Conservation (phyloP, 2,329 filamentous ascomycete genomes). For the Drechslerella dactyloides region DNA sequence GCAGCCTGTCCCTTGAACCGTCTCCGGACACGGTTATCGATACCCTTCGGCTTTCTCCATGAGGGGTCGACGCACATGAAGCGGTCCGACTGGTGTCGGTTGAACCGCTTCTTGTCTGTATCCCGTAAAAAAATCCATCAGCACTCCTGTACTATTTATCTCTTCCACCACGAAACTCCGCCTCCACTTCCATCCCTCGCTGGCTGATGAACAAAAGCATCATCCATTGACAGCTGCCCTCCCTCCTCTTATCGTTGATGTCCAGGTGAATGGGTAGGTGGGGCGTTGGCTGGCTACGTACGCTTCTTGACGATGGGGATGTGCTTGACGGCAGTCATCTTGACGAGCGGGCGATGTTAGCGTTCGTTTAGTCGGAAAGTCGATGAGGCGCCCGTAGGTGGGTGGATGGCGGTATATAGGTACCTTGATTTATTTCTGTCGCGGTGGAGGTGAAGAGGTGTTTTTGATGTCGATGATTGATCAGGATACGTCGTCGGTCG, state of each 20-base stretch:
- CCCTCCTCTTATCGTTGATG: no score
- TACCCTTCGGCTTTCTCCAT: conserved; percentile 99
- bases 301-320: conserved; percentile 99
- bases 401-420: not conserved
- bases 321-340: conserved; percentile 99
- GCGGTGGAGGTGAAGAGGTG: conserved; percentile 10
- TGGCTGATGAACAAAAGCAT: not conserved
- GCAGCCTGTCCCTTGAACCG: conserved; percentile 93
- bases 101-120: conserved; percentile 89
- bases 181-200: not conserved
- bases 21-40: conserved; percentile 96
- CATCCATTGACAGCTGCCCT: conserved; percentile 1
- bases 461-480: conserved; percentile 16
- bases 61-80: conserved; percentile 88
- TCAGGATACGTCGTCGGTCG: not conserved
- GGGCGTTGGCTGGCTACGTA: conserved; percentile 71
- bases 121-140: conserved; percentile 57
- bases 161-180: conserved; percentile 5
- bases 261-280: conserved; percentile 45
- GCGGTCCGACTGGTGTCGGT: conserved; percentile 95
- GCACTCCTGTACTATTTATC: no score
- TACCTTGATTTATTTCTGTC: conserved; percentile 41
- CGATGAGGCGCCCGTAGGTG: no score
- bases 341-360: conserved; percentile 47
- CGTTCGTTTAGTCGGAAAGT: no score